A percentile compares a stretch with the other conserved stretches of the same genome.
These are phyloP conservation scores for Chalciporus sp. DNA, from an alignment of 1,284 basidiomycete genomes.

Conservation along the genomic window DNA sequence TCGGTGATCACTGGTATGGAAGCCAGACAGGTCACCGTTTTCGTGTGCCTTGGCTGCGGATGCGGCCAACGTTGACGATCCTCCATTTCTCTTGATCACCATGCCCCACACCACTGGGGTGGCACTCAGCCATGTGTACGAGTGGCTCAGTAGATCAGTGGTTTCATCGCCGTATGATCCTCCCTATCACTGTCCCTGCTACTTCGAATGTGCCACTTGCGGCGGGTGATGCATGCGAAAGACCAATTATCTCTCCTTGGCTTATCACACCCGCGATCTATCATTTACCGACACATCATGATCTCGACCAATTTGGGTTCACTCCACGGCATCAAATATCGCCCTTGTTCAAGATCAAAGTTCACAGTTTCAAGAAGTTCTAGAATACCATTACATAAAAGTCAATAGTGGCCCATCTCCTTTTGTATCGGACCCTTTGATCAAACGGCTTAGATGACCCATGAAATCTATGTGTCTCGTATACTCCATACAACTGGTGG, in stretches of 20 bases:
- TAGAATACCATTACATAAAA: not conserved
- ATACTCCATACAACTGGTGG: not conserved
- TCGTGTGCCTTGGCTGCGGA: not conserved
- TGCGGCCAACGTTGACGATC: not conserved
- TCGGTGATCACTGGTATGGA: not conserved
- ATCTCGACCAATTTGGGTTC: not conserved
- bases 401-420: not conserved
- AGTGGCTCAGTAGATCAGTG: not conserved
- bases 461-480: not conserved
- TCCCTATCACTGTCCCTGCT: too few relatives aligned
- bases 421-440: not conserved
- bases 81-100: not conserved
- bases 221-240: not conserved
- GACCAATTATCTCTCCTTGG: not conserved
- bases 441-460: not conserved
- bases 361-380: not conserved
- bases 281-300: not conserved
- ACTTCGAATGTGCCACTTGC: too few relatives aligned
- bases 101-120: not conserved
- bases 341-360: not conserved
- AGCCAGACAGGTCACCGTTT: not conserved
- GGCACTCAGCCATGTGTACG: not conserved
- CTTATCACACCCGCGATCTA: not conserved
- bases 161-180: too few relatives aligned
- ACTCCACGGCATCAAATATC: not conserved